phyloP scores from a whole-genome alignment of 768 basidiomycete species.

The Crepidotus variabilis region DNA sequence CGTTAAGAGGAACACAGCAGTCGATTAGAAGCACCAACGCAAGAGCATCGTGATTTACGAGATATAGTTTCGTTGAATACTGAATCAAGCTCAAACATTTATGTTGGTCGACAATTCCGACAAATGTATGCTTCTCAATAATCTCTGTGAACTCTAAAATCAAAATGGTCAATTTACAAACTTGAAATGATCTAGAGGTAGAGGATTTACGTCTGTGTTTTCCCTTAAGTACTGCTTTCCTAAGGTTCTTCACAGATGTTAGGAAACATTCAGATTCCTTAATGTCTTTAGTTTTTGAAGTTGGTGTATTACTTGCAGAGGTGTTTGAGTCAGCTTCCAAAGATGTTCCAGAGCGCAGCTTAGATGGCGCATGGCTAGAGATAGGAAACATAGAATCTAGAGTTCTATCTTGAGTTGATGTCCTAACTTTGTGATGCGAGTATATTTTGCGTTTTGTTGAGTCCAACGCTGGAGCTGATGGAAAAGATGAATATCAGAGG shows the following conservation, averaged over 20 bases:
- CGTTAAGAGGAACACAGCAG: neutral
- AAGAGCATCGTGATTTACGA: constrained; percentile 81
- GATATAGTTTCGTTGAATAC: constrained; percentile 82
- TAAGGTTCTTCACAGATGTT: constrained; percentile 67
- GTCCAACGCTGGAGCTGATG: constrained; percentile 4
- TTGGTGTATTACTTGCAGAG: constrained; percentile 10
- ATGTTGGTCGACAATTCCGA: constrained; percentile 81
- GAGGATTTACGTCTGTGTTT: constrained; percentile 64
- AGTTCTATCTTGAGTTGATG: constrained; percentile 82
- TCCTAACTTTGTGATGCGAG: constrained; percentile 90
- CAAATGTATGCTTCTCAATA: constrained; percentile 83
- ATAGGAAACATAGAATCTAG: constrained; percentile 94
- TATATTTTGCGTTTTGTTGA: constrained; percentile 46
- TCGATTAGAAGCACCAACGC: constrained; percentile 51
- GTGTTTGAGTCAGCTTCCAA: constrained; percentile 11
- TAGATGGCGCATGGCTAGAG: constrained; percentile 37
- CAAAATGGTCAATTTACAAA: neutral
- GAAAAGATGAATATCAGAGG: neutral
- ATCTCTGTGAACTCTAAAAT: constrained; percentile 75
- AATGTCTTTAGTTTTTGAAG: constrained; percentile 46
- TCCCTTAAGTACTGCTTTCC: constrained; percentile 52
- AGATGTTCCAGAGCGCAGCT: constrained; percentile 1
- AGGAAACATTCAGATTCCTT: constrained; percentile 74
- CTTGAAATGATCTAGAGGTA: neutral
- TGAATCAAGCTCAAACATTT: constrained; percentile 81